Base-by-base conservation (phyloP, 495 filamentous ascomycete species). In the Penicillium riverlandense region DNA sequence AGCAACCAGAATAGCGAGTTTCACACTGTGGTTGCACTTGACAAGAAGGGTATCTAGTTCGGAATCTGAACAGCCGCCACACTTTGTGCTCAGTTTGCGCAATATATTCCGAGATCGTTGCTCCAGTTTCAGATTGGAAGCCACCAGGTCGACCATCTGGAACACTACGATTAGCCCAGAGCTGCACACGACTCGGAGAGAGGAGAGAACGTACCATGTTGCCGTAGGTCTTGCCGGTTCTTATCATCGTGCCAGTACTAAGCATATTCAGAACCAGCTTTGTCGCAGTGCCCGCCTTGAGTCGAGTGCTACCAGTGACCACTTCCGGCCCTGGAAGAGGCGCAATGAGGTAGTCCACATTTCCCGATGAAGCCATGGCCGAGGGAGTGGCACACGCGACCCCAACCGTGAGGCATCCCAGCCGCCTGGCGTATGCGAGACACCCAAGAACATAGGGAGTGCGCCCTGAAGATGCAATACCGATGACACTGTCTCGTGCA, bases 221-320 rank as follows among this genome's bases (percentile, higher is more conserved):
- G n/a, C 64, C 62, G 27, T 64, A 69, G 2, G 64, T 69, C 43
- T 69, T 69, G 7, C 65, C 65, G 1, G 53, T 51, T 29, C 57
- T 54, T 22, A 69, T 63, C 65, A 69, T 69, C 1, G 55, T 58
- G 1, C 65, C 64, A 0, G 65, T 69, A 29, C 64, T 67, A 1
- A 69, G 47, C 65, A 67, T 69, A 30, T 69, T 69, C 30, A 67
- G 37, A 2, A 67, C 54, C 43, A 67, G 34, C 44, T 69, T 69
- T 0, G 65, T 67, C 22, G 55, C 65, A 6, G 62, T 69, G 3
- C 65, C 65, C 1, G 62, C 62, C 35, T 69, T 69, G 12, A 69
- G 52, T 37, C 65, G 55, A 2, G 65, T 69, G 43, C 65, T 69
- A 9, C 65, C 65, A 33, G 65, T 66, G 2, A 69, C 54, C 11